phyloP scores from a whole-genome alignment of 2,329 filamentous ascomycete species.

The Aspergillus hiratsukae region DNA sequence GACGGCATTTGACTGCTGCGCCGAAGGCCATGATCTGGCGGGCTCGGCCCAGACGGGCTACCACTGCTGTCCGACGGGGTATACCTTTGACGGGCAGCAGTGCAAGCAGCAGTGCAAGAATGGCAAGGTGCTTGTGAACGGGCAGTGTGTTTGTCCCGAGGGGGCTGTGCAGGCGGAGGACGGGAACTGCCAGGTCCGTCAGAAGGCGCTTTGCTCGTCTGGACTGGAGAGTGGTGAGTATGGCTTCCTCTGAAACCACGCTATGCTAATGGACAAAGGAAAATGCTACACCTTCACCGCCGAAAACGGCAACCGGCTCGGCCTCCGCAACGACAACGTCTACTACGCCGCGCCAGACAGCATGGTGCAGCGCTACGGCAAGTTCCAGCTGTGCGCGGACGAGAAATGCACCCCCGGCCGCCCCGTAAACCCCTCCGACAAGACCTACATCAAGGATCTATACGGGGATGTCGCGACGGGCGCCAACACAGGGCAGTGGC shows the following conservation, averaged over 20 bases:
- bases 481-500: conserved; percentile 5
- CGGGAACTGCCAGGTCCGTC: not conserved
- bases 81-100: conserved; percentile 5
- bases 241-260: not conserved
- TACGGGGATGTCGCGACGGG: conserved; percentile 6
- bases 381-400: conserved; percentile 11
- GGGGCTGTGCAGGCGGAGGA: not conserved
- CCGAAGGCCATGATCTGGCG: conserved; percentile 7
- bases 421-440: conserved; percentile 4
- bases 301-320: conserved; percentile 8
- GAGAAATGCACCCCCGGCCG: conserved; percentile 2
- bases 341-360: conserved; percentile 5
- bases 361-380: conserved; percentile 7
- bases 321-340: conserved; percentile 5
- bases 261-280: not conserved
- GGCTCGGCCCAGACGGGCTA: conserved; percentile 7
- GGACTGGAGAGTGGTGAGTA: conserved; percentile 4
- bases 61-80: conserved; percentile 6
- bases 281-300: conserved; percentile 12
- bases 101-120: conserved; percentile 7
- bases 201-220: not conserved
- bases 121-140: conserved; percentile 5
- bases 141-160: conserved; percentile 6
- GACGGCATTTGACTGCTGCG: conserved; percentile 12
- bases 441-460: conserved; percentile 7